Evolutionary conservation across 805 yeast species (phyloP).

Genomic region (Soucietia sequanensis): DNA sequence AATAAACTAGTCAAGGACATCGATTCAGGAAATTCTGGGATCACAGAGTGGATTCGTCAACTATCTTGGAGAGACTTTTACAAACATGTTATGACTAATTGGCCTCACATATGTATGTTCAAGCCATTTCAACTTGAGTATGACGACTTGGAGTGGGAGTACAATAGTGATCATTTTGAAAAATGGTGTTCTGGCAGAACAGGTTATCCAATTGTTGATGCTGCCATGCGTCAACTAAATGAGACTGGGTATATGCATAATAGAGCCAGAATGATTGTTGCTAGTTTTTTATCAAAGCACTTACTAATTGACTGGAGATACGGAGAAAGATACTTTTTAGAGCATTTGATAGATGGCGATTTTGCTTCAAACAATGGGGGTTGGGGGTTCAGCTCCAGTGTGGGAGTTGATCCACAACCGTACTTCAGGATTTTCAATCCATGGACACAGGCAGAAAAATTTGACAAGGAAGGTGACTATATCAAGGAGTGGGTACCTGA

Average conservation of each 20-base stretch:
- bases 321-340: conserved; percentile 53
- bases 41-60: conserved; percentile 49
- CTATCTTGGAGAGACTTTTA: conserved; percentile 62
- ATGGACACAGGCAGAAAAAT: conserved; percentile 46
- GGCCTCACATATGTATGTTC: conserved; percentile 54
- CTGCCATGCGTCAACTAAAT: conserved; percentile 52
- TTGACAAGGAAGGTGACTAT: conserved; percentile 46
- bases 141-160: conserved; percentile 42
- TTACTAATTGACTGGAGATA: conserved; percentile 53
- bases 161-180: conserved; percentile 38
- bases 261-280: conserved; percentile 53
- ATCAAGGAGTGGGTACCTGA: conserved; percentile 53
- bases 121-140: conserved; percentile 47
- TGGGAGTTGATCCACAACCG: conserved; percentile 57
- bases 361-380: conserved; percentile 56
- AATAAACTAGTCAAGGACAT: conserved; percentile 19
- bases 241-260: conserved; percentile 56
- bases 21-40: conserved; percentile 30
- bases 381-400: conserved; percentile 55
- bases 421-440: conserved; percentile 57
- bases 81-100: conserved; percentile 44
- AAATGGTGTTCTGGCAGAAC: conserved; percentile 55
- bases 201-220: conserved; percentile 58
- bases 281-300: conserved; percentile 51
- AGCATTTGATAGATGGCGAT: conserved; percentile 51